Conservation (phyloP, 306 rosid genomes). For the Lupinus albus region DNA sequence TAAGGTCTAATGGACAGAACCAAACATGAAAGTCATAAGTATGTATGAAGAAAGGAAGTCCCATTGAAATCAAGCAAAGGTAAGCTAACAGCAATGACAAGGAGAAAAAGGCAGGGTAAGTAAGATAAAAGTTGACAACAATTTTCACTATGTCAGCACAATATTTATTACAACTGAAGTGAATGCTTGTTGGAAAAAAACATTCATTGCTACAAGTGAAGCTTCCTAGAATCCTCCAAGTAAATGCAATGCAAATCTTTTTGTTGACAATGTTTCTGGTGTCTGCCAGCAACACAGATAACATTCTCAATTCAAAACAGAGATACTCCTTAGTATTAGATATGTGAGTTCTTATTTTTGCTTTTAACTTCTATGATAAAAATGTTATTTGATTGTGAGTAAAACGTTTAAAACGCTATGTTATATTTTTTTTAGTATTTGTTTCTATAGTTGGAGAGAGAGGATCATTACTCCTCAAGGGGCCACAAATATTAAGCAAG, state of each 20-base stretch:
- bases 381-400: too few relatives aligned
- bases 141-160: too few relatives aligned
- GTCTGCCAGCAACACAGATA: too few relatives aligned
- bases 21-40: constrained; percentile 1
- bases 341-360: too few relatives aligned
- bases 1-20: background rate
- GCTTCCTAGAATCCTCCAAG: constrained; percentile 39
- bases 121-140: background rate
- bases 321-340: too few relatives aligned
- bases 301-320: background rate
- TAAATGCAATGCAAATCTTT: constrained; percentile 9
- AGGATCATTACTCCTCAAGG: too few relatives aligned
- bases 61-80: constrained; percentile 35
- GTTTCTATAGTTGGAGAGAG: too few relatives aligned
- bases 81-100: too few relatives aligned
- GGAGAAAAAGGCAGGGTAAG: constrained; percentile 18
- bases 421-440: too few relatives aligned
- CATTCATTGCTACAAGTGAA: constrained; percentile 27
- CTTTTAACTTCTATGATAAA: too few relatives aligned
- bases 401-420: too few relatives aligned
- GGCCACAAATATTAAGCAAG: background rate
- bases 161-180: too few relatives aligned
- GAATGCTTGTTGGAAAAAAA: background rate
- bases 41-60: constrained; percentile 26
- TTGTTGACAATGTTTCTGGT: background rate